A percentile compares a stretch with the other conserved stretches of the same genome.
phyloP scores from a whole-genome alignment of 768 basidiomycete genomes.

The Phaffia australis region DNA sequence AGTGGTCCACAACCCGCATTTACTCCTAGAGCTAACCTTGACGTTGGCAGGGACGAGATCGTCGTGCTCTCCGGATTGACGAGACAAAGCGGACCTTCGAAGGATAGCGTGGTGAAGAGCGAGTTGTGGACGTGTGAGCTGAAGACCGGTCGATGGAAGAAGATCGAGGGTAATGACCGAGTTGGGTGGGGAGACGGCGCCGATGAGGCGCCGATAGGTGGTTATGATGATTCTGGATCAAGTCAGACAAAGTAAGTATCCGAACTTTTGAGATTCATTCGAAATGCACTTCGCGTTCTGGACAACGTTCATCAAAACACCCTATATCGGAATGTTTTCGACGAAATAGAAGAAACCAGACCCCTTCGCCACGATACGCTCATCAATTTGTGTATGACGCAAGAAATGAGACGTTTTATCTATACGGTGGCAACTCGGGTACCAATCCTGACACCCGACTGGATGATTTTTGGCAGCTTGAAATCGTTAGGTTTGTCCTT shows the following conservation, averaged over 20 bases:
- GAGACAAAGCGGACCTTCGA: conserved; percentile 1
- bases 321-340: not conserved
- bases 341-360: no score
- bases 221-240: not conserved
- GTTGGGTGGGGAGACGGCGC: not conserved
- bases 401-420: not conserved
- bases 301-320: conserved; percentile 3
- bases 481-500: conserved; percentile 12
- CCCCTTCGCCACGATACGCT: not conserved
- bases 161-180: not conserved
- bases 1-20: conserved; percentile 15
- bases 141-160: not conserved
- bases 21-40: conserved; percentile 15
- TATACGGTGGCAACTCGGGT: conserved; percentile 18
- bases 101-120: conserved; percentile 6
- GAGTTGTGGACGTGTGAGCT: conserved; percentile 16
- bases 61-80: conserved; percentile 11
- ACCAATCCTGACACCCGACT: not conserved
- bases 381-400: conserved; percentile 13
- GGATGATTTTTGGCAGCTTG: conserved; percentile 17
- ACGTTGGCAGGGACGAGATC: conserved; percentile 5
- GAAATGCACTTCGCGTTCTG: not conserved
- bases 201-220: conserved; percentile 1
- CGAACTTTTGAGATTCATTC: not conserved
- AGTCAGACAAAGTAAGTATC: not conserved